Evolutionary conservation across 1,284 basidiomycete genomes (phyloP).

Genomic region (Chondrostereum purpureum): DNA sequence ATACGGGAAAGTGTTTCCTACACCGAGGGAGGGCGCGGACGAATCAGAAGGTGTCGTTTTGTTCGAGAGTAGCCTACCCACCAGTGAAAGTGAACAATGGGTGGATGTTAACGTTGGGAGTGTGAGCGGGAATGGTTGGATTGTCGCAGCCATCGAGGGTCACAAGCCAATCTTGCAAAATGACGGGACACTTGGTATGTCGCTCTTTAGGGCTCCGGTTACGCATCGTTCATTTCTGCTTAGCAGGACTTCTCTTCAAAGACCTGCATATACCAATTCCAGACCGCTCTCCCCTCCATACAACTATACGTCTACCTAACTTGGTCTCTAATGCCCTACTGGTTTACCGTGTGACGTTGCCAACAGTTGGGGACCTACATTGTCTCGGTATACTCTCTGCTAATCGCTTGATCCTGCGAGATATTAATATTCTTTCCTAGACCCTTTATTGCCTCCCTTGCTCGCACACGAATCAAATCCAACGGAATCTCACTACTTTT

Average conservation of each 20-base stretch:
- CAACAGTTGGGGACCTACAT: constrained; percentile 4
- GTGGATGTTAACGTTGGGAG: constrained; percentile 48
- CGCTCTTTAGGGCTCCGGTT: constrained; percentile 3
- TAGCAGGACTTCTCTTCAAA: constrained; percentile 33
- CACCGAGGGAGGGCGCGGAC: constrained; percentile 58
- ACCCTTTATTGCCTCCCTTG: constrained; percentile 46
- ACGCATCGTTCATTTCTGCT: constrained; percentile 6
- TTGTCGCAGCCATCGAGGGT: constrained; percentile 50
- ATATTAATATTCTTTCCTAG: constrained; percentile 23
- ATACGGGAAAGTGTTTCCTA: constrained; percentile 48
- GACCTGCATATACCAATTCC: constrained; percentile 25
- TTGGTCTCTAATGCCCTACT: constrained; percentile 54
- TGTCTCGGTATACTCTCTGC: too few relatives aligned
- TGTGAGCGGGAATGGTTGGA: constrained; percentile 55
- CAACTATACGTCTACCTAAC: constrained; percentile 36
- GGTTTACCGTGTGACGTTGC: constrained; percentile 47
- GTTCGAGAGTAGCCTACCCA: constrained; percentile 44
- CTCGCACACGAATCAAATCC: constrained; percentile 50
- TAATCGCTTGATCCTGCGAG: too few relatives aligned
- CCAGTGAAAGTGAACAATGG: constrained; percentile 24
- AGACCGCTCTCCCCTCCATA: constrained; percentile 23
- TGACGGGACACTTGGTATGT: constrained; percentile 44
- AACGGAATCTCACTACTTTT: constrained; percentile 68
- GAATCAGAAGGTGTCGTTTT: constrained; percentile 68
- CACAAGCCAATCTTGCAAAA: too few relatives aligned